Percentiles rank a stretch among this genome's conserved stretches.
These are phyloP conservation scores for Cenchrus purpureus DNA, from an alignment of 176 grass and related monocot genomes.

Conservation along the genomic window DNA sequence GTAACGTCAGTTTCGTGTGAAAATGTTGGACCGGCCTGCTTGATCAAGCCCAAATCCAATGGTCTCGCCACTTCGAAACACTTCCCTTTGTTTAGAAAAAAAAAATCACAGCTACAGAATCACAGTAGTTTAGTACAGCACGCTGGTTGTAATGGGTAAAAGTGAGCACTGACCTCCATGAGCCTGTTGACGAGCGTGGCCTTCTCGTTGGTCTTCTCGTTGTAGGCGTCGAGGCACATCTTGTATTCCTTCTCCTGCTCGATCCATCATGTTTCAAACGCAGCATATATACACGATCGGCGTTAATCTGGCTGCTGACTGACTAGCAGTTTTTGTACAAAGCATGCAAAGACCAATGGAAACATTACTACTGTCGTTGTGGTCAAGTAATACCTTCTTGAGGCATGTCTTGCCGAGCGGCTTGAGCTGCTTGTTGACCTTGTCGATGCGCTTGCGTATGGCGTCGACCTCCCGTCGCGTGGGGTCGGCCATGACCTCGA, in stretches of 20 bases:
- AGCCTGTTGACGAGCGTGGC: constrained; percentile 44
- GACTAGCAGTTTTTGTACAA: no score
- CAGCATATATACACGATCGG: no score
- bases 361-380: no score
- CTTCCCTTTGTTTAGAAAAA: not conserved
- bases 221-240: constrained; percentile 40
- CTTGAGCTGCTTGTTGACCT: constrained; percentile 72
- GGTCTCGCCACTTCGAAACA: not conserved
- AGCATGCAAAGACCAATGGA: no score
- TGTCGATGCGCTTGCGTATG: constrained; percentile 76
- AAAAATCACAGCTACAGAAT: not conserved
- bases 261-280: not conserved
- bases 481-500: constrained; percentile 81
- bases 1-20: not conserved
- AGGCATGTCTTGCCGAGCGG: constrained; percentile 75
- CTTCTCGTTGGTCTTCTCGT: constrained; percentile 53
- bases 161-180: constrained; percentile 20
- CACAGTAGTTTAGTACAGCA: not conserved
- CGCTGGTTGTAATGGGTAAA: not conserved
- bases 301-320: no score
- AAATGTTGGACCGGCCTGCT: not conserved
- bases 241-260: constrained; percentile 55
- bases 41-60: not conserved
- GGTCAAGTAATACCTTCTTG: constrained; percentile 46
- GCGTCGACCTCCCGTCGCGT: constrained; percentile 77